Percentiles rank a stretch among this genome's conserved stretches.
Conservation (phyloP, 768 basidiomycete genomes). For the Mycena kentingensis region DNA sequence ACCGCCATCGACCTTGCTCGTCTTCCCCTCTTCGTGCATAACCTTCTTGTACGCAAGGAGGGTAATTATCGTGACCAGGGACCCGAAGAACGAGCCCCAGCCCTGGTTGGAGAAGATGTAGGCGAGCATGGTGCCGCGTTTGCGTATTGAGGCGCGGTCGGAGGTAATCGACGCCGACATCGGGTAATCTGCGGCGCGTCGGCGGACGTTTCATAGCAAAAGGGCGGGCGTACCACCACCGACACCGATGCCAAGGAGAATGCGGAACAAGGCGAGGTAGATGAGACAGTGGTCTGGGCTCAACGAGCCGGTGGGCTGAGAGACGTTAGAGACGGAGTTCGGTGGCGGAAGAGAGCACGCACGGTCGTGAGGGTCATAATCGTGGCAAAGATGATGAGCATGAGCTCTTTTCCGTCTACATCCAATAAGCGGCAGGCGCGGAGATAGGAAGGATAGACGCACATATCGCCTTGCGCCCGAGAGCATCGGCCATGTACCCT, state of each 20-base stretch:
- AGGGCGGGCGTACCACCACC: constrained; percentile 47
- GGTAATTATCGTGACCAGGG: constrained; percentile 63
- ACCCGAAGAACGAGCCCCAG: constrained; percentile 72
- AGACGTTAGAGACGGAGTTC: neutral
- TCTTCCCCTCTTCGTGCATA: constrained; percentile 61
- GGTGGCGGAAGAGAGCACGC: constrained; percentile 38
- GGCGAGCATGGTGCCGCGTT: constrained; percentile 72
- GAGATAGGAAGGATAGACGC: constrained; percentile 6
- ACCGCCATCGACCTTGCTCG: constrained; percentile 72
- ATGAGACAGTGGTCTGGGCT: constrained; percentile 55
- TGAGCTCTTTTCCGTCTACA: constrained; percentile 73
- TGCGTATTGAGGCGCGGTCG: constrained; percentile 64
- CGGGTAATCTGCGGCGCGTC: constrained; percentile 56
- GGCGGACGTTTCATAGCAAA: neutral
- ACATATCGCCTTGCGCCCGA: constrained; percentile 74
- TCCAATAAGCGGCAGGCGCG: neutral
- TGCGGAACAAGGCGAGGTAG: constrained; percentile 67
- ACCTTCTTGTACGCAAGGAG: constrained; percentile 62
- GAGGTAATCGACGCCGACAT: constrained; percentile 72
- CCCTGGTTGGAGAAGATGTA: constrained; percentile 81
- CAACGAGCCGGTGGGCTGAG: constrained; percentile 56
- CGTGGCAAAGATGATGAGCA: constrained; percentile 79
- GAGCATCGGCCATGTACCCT: constrained; percentile 66
- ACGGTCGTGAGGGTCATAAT: constrained; percentile 68
- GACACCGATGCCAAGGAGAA: constrained; percentile 75